Conservation (phyloP, 2,329 filamentous ascomycete genomes). For the Aspergillus sp. region DNA sequence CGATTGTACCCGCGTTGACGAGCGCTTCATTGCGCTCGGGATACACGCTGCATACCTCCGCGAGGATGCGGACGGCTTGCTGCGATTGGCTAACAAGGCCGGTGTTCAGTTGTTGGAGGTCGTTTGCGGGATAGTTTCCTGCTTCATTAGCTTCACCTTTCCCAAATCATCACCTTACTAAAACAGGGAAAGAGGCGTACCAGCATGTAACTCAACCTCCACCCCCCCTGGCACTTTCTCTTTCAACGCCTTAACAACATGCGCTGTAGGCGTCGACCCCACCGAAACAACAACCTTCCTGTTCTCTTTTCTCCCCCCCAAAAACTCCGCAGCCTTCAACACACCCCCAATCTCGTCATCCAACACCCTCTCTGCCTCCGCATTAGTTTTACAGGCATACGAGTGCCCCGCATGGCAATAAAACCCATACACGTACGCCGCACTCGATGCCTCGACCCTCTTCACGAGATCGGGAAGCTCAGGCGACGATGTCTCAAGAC, state of each 20-base stretch:
- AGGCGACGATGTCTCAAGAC: conserved; percentile 10
- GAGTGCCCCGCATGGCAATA: conserved; percentile 22
- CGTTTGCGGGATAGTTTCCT: conserved; percentile 58
- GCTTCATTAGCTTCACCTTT: background rate
- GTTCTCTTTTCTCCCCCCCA: background rate
- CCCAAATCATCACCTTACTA: background rate
- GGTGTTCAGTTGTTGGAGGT: conserved; percentile 71
- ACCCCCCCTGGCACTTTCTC: conserved; percentile 6
- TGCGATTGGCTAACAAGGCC: conserved; percentile 42
- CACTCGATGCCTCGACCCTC: conserved; percentile 10
- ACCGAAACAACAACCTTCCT: conserved; percentile 15
- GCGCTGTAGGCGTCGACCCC: conserved; percentile 21
- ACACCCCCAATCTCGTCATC: conserved; percentile 14
- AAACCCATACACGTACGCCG: conserved; percentile 13
- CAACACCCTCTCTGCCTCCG: conserved; percentile 14
- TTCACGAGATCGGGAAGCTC: conserved; percentile 7
- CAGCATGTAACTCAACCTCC: conserved; percentile 19
- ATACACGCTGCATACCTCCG: conserved; percentile 65
- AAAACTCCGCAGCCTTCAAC: conserved; percentile 7
- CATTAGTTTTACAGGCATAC: conserved; percentile 17
- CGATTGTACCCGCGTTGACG: conserved; percentile 62
- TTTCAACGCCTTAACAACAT: conserved; percentile 14
- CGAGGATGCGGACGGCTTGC: conserved; percentile 47
- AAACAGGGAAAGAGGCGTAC: conserved; percentile 1
- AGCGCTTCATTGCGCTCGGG: conserved; percentile 56